Base-by-base conservation (phyloP, 1,139 yeast genomes). In the Neolecta irregularis region DNA sequence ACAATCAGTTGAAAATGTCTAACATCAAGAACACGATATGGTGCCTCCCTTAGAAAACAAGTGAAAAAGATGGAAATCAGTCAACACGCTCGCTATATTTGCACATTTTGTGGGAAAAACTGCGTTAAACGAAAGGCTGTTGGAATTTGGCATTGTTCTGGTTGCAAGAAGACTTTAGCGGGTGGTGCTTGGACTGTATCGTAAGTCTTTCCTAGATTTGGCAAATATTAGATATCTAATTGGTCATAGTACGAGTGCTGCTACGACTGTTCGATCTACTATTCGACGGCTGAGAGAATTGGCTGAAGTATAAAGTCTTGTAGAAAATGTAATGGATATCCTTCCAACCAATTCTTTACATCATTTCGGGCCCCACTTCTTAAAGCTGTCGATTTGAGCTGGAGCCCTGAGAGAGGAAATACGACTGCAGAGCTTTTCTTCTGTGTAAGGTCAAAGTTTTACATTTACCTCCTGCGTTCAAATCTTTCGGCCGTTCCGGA, bases 181-280 rank as follows among this genome's bases (percentile, higher is more conserved):
- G 99, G 99, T 65, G 99, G 98, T 75, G 99, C 99, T 68, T 91
- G 91, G 88, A 74, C 95, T 58, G 88, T 88, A 52, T 77, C 93
- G 61, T 44, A 20, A 7, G 31, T 26, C 12, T n/a, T 24, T n/a
- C 23, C 23, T 5, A 13, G 7, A 21, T 12, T n/a, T 21, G 30
- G 7, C 18, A n/a, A 13, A 21, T 7, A 7, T 3, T 13, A 8
- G 15, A 15, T 17, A 24, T 22, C 12, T 35, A 31, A 24, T 11
- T n/a, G 4, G 13, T 26, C 25, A 15, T 44, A 44, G 58, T 45
- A 85, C 96, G 57, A 91, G 96, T 61, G 96, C 98, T 64, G 99
- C 98, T 61, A 93, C 95, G 67, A 91, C 98, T 57, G 96, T 85
- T 66, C 85, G 99, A 78, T 85, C 98, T 52, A 88, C 98, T 67